phyloP scores from a whole-genome alignment of 345 rosid species.

The Salix purpurea region DNA sequence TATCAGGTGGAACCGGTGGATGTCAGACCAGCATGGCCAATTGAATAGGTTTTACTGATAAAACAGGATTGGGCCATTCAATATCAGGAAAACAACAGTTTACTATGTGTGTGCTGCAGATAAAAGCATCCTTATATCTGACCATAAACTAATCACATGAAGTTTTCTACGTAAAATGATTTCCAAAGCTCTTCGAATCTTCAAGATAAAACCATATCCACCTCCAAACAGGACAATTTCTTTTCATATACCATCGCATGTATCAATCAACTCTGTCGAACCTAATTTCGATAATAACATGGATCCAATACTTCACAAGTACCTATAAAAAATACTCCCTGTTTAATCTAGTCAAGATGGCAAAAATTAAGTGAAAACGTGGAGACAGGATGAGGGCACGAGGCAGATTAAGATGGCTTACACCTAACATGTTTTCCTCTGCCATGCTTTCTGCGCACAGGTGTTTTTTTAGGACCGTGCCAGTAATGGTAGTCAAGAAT shows the following conservation, averaged over 20 bases:
- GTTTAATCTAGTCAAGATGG: not conserved
- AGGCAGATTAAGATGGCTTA: constrained; percentile 30
- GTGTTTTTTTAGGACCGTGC: constrained; percentile 31
- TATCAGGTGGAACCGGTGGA: not conserved
- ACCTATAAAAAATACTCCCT: not conserved
- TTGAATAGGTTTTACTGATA: not conserved
- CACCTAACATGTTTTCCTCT: constrained; percentile 34
- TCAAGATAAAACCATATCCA: not conserved
- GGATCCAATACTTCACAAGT: not conserved
- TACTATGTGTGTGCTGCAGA: not conserved
- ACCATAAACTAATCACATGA: not conserved
- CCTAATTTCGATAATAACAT: not conserved
- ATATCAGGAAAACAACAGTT: not conserved
- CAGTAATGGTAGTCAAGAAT: constrained; percentile 54
- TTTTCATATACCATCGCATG: not conserved
- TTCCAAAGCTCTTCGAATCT: not conserved
- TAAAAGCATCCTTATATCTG: not conserved
- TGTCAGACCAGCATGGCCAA: not conserved
- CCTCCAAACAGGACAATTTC: not conserved
- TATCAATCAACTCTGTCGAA: not conserved
- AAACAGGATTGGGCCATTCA: not conserved
- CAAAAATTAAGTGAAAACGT: not conserved
- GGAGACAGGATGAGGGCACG: not conserved
- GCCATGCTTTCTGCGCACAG: constrained; percentile 24
- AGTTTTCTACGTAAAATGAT: not conserved